Evolutionary conservation across 2,329 filamentous ascomycete species (phyloP).

Genomic region (Cladophialophora bantiana): DNA sequence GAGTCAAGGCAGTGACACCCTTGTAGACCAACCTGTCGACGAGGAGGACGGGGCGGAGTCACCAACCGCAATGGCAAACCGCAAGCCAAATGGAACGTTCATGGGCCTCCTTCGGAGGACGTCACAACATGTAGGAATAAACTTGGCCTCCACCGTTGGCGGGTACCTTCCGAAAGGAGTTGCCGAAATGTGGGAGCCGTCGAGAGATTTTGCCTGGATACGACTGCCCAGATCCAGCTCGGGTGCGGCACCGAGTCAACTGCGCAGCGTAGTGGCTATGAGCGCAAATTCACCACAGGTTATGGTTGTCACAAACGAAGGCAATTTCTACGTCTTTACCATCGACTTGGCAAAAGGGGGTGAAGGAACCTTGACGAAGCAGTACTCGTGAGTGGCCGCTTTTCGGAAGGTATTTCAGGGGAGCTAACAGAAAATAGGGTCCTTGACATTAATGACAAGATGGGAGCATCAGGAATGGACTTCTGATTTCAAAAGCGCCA

Average conservation of each 20-base stretch:
- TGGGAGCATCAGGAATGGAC: slow-evolving; percentile 18
- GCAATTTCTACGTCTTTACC: slow-evolving; percentile 91
- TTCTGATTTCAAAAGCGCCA: slow-evolving; percentile 8
- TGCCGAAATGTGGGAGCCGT: slow-evolving; percentile 96
- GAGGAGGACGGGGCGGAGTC: slow-evolving; percentile 43
- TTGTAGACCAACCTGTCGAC: slow-evolving; percentile 45
- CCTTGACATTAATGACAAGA: slow-evolving; percentile 22
- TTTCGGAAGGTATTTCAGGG: background rate
- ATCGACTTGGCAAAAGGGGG: slow-evolving; percentile 94
- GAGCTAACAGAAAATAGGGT: slow-evolving; percentile 14
- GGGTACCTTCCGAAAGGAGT: slow-evolving; percentile 93
- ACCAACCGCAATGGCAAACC: slow-evolving; percentile 45
- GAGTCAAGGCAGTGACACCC: slow-evolving; percentile 47
- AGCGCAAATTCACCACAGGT: slow-evolving; percentile 93
- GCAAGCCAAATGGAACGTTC: slow-evolving; percentile 74
- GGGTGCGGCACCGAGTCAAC: slow-evolving; percentile 58
- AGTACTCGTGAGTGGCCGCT: slow-evolving; percentile 79
- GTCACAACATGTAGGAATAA: slow-evolving; percentile 89
- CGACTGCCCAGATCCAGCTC: slow-evolving; percentile 74
- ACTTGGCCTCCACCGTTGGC: slow-evolving; percentile 85
- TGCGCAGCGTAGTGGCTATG: slow-evolving; percentile 95
- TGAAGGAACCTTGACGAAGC: slow-evolving; percentile 87
- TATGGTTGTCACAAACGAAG: slow-evolving; percentile 97
- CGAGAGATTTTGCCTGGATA: slow-evolving; percentile 94
- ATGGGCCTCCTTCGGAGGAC: slow-evolving; percentile 92